phyloP scores from a whole-genome alignment of 345 rosid species.

The Kandelia obovata region DNA sequence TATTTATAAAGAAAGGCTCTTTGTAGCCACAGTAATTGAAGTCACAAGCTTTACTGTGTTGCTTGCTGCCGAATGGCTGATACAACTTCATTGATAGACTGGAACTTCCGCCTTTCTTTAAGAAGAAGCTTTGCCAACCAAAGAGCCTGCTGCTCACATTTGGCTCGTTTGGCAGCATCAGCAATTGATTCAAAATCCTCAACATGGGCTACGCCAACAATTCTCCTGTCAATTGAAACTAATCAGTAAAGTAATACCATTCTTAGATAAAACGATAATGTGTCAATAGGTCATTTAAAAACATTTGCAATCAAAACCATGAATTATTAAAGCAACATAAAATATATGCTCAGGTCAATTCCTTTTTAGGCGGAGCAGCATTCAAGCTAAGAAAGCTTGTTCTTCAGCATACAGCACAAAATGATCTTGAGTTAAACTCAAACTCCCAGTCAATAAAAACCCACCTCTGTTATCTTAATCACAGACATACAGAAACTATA shows the following conservation, averaged over 20 bases:
- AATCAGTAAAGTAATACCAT: no score
- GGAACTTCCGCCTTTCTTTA: conserved; percentile 72
- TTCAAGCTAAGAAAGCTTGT: no score
- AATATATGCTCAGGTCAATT: no score
- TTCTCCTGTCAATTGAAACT: conserved; percentile 52
- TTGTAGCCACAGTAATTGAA: neutral
- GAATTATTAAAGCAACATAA: no score
- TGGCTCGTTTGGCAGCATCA: conserved; percentile 55
- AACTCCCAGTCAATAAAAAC: no score
- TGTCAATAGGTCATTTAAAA: neutral
- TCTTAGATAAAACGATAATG: neutral
- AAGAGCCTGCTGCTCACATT: conserved; percentile 71
- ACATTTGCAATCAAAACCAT: neutral
- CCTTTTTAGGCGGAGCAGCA: no score
- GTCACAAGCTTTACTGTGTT: conserved; percentile 1
- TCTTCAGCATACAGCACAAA: no score
- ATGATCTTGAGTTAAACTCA: no score
- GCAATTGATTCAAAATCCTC: conserved; percentile 91
- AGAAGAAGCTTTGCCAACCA: conserved; percentile 64
- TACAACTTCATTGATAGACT: conserved; percentile 61
- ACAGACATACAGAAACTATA: neutral
- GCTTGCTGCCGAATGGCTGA: conserved; percentile 37
- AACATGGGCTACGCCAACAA: conserved; percentile 93
- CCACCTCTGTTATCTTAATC: no score
- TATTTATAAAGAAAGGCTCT: no score